Conservation (phyloP, 306 rosid genomes). For the Begonia peltatifolia region DNA sequence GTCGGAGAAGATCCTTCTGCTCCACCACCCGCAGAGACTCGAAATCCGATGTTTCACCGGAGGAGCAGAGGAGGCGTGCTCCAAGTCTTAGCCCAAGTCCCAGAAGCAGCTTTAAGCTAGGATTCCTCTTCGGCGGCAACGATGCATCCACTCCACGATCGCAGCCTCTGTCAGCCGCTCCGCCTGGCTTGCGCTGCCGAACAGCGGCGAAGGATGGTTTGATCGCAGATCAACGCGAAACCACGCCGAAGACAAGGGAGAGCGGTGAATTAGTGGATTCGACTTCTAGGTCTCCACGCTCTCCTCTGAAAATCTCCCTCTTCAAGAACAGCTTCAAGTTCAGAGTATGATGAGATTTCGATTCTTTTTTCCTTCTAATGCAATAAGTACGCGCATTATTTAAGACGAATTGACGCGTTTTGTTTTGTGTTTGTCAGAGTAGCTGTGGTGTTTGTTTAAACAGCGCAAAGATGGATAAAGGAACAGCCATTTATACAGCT, state of each 20-base stretch:
- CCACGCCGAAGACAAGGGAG: slow-evolving; percentile 20
- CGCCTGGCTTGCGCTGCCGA: slow-evolving; percentile 33
- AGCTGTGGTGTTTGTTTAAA: slow-evolving; percentile 76
- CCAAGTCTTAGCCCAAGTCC: slow-evolving; percentile 39
- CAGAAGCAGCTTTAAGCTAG: slow-evolving; percentile 39
- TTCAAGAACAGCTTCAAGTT: slow-evolving; percentile 85
- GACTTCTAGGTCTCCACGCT: slow-evolving; percentile 62
- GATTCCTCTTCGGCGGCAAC: slow-evolving; percentile 51
- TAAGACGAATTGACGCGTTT: neutral
- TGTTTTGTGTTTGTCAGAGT: slow-evolving; percentile 25
- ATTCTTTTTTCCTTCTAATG: neutral
- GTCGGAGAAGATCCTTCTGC: slow-evolving; percentile 90
- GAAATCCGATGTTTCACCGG: slow-evolving; percentile 26
- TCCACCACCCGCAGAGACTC: slow-evolving; percentile 36
- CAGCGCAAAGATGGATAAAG: slow-evolving; percentile 70
- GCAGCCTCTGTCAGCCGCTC: slow-evolving; percentile 21
- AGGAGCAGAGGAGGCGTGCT: slow-evolving; percentile 22
- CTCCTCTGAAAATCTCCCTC: slow-evolving; percentile 67
- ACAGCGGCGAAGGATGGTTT: slow-evolving; percentile 23
- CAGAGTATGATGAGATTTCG: slow-evolving; percentile 29
- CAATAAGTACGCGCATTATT: neutral
- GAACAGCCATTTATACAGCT: slow-evolving; percentile 83
- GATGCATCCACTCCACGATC: slow-evolving; percentile 42
- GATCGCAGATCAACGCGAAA: slow-evolving; percentile 10
- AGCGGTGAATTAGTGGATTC: slow-evolving; percentile 22